A percentile compares a stretch with the other conserved stretches of the same genome.
Evolutionary conservation across 23 red algal genomes (phyloP).

Genomic region (Gracilariopsis chorda): DNA sequence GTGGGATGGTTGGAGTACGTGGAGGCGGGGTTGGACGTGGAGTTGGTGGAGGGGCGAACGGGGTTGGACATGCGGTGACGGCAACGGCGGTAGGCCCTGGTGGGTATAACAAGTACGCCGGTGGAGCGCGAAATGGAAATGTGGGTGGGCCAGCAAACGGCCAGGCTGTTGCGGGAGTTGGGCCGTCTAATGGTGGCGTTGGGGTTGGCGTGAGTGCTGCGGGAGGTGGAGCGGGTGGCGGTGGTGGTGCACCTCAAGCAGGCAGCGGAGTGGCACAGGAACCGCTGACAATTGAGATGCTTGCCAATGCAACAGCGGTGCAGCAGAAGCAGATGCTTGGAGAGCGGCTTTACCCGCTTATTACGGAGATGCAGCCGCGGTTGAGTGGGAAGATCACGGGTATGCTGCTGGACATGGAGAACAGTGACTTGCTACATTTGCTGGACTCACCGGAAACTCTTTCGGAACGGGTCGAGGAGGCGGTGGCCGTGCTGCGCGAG

Average conservation of each 20-base stretch:
- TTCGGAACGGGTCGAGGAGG: constrained; percentile 90
- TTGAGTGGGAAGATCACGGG: constrained; percentile 97
- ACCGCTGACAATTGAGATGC: constrained; percentile 89
- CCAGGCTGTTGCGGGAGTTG: background rate
- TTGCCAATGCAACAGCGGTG: constrained; percentile 76
- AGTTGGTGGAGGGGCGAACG: constrained; percentile 7
- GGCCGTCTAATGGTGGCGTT: background rate
- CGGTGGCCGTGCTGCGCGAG: constrained; percentile 77
- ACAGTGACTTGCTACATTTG: constrained; percentile 92
- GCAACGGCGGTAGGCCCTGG: background rate
- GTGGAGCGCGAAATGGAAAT: constrained; percentile 71
- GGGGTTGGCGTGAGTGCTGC: background rate
- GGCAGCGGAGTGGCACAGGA: background rate
- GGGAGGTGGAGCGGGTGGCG: constrained; percentile 17
- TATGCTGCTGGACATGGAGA: constrained; percentile 99
- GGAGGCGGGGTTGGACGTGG: constrained; percentile 10
- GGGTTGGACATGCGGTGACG: background rate
- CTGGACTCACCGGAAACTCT: constrained; percentile 89
- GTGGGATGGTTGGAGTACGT: constrained; percentile 30
- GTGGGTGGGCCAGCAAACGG: constrained; percentile 19
- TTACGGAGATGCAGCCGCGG: constrained; percentile 75
- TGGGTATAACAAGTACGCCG: constrained; percentile 84
- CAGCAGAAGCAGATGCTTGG: constrained; percentile 99
- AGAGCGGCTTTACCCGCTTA: constrained; percentile 91
- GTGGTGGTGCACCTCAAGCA: background rate